Evolutionary conservation across 2,329 filamentous ascomycete genomes (phyloP).

Genomic region (Aspergillus awamori): DNA sequence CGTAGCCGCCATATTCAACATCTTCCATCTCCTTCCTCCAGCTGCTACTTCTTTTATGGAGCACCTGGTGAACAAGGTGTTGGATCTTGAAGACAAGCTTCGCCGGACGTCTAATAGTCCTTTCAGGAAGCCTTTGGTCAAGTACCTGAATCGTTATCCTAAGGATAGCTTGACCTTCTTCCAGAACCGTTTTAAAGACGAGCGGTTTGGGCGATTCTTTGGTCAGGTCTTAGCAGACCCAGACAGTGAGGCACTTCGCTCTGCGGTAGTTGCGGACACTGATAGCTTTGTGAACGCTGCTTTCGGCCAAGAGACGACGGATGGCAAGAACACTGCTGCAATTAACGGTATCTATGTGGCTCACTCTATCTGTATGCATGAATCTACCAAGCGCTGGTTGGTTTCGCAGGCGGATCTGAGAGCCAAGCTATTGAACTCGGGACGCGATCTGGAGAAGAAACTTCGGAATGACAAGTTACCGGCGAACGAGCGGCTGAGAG

Average conservation of each 20-base stretch:
- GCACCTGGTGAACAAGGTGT: constrained; percentile 82
- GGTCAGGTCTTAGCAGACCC: constrained; percentile 80
- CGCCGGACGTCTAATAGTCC: constrained; percentile 87
- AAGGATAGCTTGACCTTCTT: constrained; percentile 84
- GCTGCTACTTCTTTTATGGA: constrained; percentile 91
- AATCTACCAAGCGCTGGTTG: constrained; percentile 68
- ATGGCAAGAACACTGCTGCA: constrained; percentile 73
- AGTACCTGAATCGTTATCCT: constrained; percentile 90
- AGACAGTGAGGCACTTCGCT: constrained; percentile 73
- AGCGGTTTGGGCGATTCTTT: constrained; percentile 87
- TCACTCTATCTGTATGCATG: constrained; percentile 72
- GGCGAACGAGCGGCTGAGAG: constrained; percentile 74
- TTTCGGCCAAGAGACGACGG: constrained; percentile 64
- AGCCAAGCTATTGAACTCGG: constrained; percentile 62
- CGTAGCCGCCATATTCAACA: constrained; percentile 90
- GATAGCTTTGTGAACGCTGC: constrained; percentile 70
- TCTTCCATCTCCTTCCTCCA: constrained; percentile 92
- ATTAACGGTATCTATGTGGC: constrained; percentile 88
- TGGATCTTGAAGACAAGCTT: constrained; percentile 82
- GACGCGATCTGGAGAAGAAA: constrained; percentile 76
- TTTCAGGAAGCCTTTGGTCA: constrained; percentile 86
- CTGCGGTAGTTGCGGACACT: constrained; percentile 72
- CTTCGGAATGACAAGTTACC: constrained; percentile 71
- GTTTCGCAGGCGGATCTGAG: constrained; percentile 60
- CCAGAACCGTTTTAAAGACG: constrained; percentile 75